Base-by-base conservation (phyloP, 73 alveolate species). In the Uronychia setigera region DNA sequence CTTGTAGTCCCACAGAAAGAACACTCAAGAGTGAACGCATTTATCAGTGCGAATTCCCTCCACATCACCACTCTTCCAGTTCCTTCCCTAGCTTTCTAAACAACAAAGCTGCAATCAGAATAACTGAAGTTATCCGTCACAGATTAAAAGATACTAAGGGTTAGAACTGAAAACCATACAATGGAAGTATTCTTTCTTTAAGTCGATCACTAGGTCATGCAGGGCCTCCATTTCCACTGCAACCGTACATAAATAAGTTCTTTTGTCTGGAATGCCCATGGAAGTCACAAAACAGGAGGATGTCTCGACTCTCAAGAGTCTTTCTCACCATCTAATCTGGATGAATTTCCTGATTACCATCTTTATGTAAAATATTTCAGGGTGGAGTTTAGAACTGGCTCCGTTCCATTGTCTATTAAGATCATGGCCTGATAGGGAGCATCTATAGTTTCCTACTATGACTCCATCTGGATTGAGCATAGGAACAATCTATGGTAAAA, bases 391-490 rank as follows among this genome's bases (percentile, higher is more conserved):
- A 1, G 58, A 29, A 76, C 46, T 35, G 0, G 94, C 89, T 19
- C 9, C 32, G 26, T 82, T 74, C 96, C 98, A 94, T 76, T 88
- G 58, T 59, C 98, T 79, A 84, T 94, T 94, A 79, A 94, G 86
- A 90, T 94, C 98, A 35, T 85, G 82, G 32, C 98, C 98, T 1
- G 83, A 59, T 27, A 35, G 91, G 27, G 82, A 93, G 87, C 83
- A 94, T 82, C 98, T 81, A 81, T 89, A 92, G 88, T 94, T 94
- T 11, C 98, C 98, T 87, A 59, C 85, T 0, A 89, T 92, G 33
- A 92, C 97, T 34, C 98, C 98, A 75, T 94, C 98, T 19, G 95
- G 88, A 86, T 94, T 94, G n/a, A 94, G 76, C 98, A 94, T 94
- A 33, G 98, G 98, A 29, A 94, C 87, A 1, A 96, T 84, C 90